These are phyloP conservation scores for Saposhnikovia divaricata DNA, from an alignment of 129 eudicot genomes.

Conservation along the genomic window DNA sequence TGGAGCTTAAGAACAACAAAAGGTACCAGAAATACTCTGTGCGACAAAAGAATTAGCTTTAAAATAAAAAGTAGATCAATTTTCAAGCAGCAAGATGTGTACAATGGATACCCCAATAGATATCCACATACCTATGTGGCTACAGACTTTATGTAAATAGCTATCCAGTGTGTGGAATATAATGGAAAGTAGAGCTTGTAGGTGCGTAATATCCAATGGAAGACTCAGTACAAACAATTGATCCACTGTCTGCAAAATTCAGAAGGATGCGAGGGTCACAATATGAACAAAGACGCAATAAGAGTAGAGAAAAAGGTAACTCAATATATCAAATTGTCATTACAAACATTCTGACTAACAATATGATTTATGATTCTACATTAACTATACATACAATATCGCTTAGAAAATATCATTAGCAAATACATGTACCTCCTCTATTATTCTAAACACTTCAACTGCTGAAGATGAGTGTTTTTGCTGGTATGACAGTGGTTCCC, in stretches of 20 bases:
- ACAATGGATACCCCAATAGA: conserved; percentile 13
- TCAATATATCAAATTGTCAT: conserved; percentile 1
- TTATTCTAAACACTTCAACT: conserved; percentile 88
- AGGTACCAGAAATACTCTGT: not conserved
- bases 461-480: conserved; percentile 84
- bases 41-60: not conserved
- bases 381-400: not conserved
- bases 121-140: conserved; percentile 64
- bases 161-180: conserved; percentile 77
- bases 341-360: not conserved
- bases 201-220: conserved; percentile 84
- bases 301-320: not conserved
- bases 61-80: not conserved
- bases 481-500: conserved; percentile 91
- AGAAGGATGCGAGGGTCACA: not conserved
- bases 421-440: conserved; percentile 63
- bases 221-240: conserved; percentile 71
- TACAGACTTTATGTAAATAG: conserved; percentile 58
- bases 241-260: conserved; percentile 79
- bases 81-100: not conserved
- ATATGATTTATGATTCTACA: not conserved
- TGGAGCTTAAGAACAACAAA: not conserved
- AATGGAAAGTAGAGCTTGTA: conserved; percentile 83
- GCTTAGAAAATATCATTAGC: not conserved
- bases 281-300: conserved; percentile 5